Evolutionary conservation across 768 basidiomycete species (phyloP).

Genomic region (Coprinellus aureogranulatus): DNA sequence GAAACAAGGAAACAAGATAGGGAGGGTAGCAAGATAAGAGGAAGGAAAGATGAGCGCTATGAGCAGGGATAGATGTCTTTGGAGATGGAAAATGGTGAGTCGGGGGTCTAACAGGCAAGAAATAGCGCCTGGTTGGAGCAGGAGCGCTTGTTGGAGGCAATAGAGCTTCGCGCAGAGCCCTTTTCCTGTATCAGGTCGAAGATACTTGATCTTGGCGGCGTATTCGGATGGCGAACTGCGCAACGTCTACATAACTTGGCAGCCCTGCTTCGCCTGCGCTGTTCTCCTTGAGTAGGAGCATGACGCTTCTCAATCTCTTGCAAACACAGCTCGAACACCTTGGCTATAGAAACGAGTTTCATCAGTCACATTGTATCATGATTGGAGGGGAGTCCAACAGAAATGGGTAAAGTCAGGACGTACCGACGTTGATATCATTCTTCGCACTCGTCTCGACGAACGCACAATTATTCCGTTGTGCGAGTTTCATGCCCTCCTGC

Average conservation of each 20-base stretch:
- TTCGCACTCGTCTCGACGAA: conserved; percentile 91
- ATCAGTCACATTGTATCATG: conserved; percentile 1
- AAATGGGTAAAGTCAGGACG: conserved; percentile 33
- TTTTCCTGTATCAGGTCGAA: too few relatives aligned
- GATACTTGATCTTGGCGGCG: too few relatives aligned
- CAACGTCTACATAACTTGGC: conserved; percentile 43
- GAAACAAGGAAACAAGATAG: too few relatives aligned
- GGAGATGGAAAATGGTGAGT: too few relatives aligned
- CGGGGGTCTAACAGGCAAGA: too few relatives aligned
- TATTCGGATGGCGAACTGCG: too few relatives aligned
- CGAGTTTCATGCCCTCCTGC: conserved; percentile 73
- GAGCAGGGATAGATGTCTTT: too few relatives aligned
- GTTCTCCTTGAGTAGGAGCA: conserved; percentile 48
- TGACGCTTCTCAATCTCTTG: conserved; percentile 77
- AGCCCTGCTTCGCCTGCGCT: conserved; percentile 27
- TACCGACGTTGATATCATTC: conserved; percentile 83
- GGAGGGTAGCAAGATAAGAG: too few relatives aligned
- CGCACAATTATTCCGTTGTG: conserved; percentile 66
- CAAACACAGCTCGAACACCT: conserved; percentile 82
- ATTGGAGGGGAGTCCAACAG: background rate
- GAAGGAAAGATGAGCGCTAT: too few relatives aligned
- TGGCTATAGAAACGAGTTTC: conserved; percentile 41
- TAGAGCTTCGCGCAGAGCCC: too few relatives aligned
- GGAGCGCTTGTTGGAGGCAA: too few relatives aligned
- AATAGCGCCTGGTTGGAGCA: too few relatives aligned